Evolutionary conservation across 1,284 basidiomycete genomes (phyloP).

Genomic region (Leccinum pachyderme): DNA sequence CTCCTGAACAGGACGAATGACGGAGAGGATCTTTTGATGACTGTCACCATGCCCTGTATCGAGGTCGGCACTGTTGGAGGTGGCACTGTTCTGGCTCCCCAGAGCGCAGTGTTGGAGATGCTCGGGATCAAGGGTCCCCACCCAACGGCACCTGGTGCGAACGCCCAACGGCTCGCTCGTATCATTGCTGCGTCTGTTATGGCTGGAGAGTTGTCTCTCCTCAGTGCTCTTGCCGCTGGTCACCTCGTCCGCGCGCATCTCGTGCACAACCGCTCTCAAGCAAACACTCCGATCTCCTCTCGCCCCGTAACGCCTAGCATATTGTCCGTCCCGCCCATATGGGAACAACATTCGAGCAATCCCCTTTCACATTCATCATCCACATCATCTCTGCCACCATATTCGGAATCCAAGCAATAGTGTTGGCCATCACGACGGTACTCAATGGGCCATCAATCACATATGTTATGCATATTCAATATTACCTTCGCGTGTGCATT

Average conservation of each 20-base stretch:
- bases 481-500: constrained; percentile 19
- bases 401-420: constrained; percentile 30
- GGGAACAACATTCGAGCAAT: constrained; percentile 19
- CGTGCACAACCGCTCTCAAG: constrained; percentile 73
- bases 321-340: constrained; percentile 13
- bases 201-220: constrained; percentile 90
- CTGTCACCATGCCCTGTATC: constrained; percentile 92
- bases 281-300: constrained; percentile 64
- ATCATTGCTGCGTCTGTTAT: constrained; percentile 89
- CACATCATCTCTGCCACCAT: constrained; percentile 32
- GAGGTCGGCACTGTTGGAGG: constrained; percentile 97
- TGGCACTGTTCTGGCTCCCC: constrained; percentile 88
- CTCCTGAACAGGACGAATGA: constrained; percentile 67
- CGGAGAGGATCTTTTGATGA: constrained; percentile 88
- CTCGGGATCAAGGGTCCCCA: constrained; percentile 89
- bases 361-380: constrained; percentile 30
- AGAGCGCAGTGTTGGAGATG: constrained; percentile 87
- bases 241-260: constrained; percentile 90
- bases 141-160: constrained; percentile 77
- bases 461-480: constrained; percentile 28
- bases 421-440: not conserved
- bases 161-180: constrained; percentile 84
- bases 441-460: constrained; percentile 7
- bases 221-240: constrained; percentile 89
- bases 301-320: constrained; percentile 59